Conservation (phyloP, 768 basidiomycete species). For the Pseudohyphozyma bogoriensis region DNA sequence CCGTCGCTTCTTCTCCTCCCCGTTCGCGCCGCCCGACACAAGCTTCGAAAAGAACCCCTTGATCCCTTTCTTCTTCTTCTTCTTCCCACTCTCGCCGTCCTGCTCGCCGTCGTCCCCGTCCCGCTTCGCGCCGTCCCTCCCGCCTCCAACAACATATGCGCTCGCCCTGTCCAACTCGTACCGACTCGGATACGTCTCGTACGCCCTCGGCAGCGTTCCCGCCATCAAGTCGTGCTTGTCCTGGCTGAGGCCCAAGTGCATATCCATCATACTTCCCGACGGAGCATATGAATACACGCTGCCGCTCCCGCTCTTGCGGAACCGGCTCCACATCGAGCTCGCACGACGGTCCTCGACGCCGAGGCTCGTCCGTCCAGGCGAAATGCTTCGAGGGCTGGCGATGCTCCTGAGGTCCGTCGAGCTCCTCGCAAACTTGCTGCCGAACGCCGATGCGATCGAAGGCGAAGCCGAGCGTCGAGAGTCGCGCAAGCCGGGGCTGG, state of each 20-base stretch:
- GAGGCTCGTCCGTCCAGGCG: constrained; percentile 19
- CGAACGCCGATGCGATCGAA: not conserved
- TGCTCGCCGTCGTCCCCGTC: constrained; percentile 1
- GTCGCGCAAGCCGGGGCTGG: constrained; percentile 11
- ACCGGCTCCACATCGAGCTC: constrained; percentile 17
- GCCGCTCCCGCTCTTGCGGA: constrained; percentile 19
- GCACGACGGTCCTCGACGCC: constrained; percentile 3
- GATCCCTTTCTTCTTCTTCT: constrained; percentile 35
- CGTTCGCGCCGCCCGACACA: constrained; percentile 8
- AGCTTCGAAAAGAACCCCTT: constrained; percentile 33
- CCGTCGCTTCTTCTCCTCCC: not conserved
- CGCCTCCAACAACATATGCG: too few species aligned
- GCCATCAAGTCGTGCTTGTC: constrained; percentile 31
- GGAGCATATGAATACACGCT: constrained; percentile 29
- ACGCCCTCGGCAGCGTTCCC: not conserved
- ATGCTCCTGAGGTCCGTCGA: constrained; percentile 26
- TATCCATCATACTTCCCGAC: constrained; percentile 32
- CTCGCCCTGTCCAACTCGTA: too few species aligned
- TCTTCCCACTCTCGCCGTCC: constrained; percentile 7
- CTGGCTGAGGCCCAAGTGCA: constrained; percentile 32
- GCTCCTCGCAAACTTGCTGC: constrained; percentile 17
- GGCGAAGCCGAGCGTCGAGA: constrained; percentile 5
- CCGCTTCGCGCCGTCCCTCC: constrained; percentile 19
- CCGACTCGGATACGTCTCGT: constrained; percentile 21
- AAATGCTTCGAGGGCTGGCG: constrained; percentile 15